Conservation (phyloP, 805 yeast genomes). For the Pichia nanzhaoensis region DNA sequence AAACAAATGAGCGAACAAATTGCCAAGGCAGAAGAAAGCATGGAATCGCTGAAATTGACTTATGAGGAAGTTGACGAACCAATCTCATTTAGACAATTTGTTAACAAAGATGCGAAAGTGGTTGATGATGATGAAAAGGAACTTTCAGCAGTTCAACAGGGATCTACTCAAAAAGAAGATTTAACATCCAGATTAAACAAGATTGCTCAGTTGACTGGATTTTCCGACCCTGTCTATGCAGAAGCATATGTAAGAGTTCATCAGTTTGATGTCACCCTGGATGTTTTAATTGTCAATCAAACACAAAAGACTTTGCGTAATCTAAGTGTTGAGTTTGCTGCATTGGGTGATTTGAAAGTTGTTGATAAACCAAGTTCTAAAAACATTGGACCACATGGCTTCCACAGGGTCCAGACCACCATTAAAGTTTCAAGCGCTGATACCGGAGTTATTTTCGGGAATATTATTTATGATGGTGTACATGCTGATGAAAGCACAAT, state of each 20-base stretch:
- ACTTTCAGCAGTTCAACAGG: slow-evolving; percentile 46
- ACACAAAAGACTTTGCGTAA: slow-evolving; percentile 87
- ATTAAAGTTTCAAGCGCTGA: slow-evolving; percentile 95
- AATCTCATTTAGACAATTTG: slow-evolving; percentile 72
- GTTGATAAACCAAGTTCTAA: slow-evolving; percentile 85
- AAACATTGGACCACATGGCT: slow-evolving; percentile 95
- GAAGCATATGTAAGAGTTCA: slow-evolving; percentile 96
- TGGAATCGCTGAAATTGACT: slow-evolving; percentile 50
- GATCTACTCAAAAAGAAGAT: slow-evolving; percentile 46
- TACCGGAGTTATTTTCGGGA: slow-evolving; percentile 96
- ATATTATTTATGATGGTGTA: slow-evolving; percentile 92
- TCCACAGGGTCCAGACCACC: slow-evolving; percentile 82
- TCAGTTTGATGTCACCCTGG: slow-evolving; percentile 92
- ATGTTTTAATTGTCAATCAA: slow-evolving; percentile 90
- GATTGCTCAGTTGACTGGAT: slow-evolving; percentile 93
- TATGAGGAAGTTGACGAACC: slow-evolving; percentile 77
- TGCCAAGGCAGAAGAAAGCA: slow-evolving; percentile 47
- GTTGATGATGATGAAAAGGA: slow-evolving; percentile 52
- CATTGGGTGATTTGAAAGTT: slow-evolving; percentile 92
- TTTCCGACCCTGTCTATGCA: slow-evolving; percentile 95
- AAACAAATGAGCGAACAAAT: slow-evolving; percentile 59
- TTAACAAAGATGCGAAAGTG: slow-evolving; percentile 35
- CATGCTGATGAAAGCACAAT: slow-evolving; percentile 85
- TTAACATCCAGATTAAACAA: slow-evolving; percentile 76
- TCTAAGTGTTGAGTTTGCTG: slow-evolving; percentile 89